Conservation (phyloP, 2,329 filamentous ascomycete species). For the Thermothelomyces thermophilus region DNA sequence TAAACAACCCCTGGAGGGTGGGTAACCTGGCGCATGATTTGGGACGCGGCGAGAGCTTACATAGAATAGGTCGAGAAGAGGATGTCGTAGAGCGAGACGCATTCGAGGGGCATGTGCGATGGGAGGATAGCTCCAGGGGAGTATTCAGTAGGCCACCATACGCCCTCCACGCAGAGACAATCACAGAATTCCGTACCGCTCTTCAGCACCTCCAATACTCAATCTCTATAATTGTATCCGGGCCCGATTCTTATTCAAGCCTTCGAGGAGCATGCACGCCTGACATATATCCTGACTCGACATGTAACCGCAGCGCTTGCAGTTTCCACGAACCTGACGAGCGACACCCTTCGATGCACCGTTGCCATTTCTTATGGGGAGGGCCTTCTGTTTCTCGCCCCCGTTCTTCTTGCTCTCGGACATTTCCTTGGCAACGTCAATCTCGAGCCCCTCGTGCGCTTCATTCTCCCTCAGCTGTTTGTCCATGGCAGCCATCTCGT, state of each 20-base stretch:
- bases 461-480: slow-evolving; percentile 61
- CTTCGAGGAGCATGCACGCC: slow-evolving; percentile 83
- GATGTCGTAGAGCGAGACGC: slow-evolving; percentile 35
- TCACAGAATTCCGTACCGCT: background rate
- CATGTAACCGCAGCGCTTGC: slow-evolving; percentile 85
- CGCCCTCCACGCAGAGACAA: background rate
- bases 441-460: slow-evolving; percentile 53
- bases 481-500: slow-evolving; percentile 80
- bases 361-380: slow-evolving; percentile 22
- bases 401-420: slow-evolving; percentile 30
- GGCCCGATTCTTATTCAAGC: slow-evolving; percentile 72
- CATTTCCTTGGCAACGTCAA: slow-evolving; percentile 53
- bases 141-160: background rate
- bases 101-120: background rate
- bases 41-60: slow-evolving; percentile 7
- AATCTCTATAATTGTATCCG: slow-evolving; percentile 46
- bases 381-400: slow-evolving; percentile 23
- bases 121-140: background rate
- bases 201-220: slow-evolving; percentile 12
- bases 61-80: slow-evolving; percentile 46
- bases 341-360: slow-evolving; percentile 24
- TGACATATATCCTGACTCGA: slow-evolving; percentile 93
- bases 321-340: slow-evolving; percentile 69
- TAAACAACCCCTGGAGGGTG: slow-evolving; percentile 61
- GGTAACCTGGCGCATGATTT: slow-evolving; percentile 20